These are phyloP conservation scores for Noccaea caerulescens DNA, from an alignment of 345 rosid species.

Conservation along the genomic window DNA sequence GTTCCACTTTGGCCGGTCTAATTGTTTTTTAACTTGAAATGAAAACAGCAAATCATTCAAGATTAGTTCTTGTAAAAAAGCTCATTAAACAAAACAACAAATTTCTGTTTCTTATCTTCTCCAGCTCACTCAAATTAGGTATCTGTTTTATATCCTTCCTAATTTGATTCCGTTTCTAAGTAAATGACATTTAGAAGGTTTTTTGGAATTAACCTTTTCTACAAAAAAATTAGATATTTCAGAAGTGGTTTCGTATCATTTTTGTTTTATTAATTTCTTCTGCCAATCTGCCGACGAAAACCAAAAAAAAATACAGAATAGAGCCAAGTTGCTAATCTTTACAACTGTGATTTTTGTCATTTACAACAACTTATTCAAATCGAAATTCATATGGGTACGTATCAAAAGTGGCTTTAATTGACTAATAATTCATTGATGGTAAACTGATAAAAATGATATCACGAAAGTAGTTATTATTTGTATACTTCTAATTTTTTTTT, in stretches of 20 bases:
- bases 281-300: not conserved
- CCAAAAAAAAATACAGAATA: too few species aligned
- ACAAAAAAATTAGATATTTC: too few species aligned
- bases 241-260: not conserved
- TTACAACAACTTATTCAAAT: too few species aligned
- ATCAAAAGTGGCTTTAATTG: too few species aligned
- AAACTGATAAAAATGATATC: too few species aligned
- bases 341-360: too few species aligned
- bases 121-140: constrained; percentile 7
- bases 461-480: too few species aligned
- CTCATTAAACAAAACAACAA: constrained; percentile 1
- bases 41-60: constrained; percentile 31
- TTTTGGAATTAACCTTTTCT: too few species aligned
- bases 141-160: constrained; percentile 1
- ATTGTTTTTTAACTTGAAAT: constrained; percentile 12
- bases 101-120: not conserved
- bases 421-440: too few species aligned
- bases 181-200: not conserved
- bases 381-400: too few species aligned
- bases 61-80: not conserved
- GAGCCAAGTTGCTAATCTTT: too few species aligned
- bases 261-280: not conserved
- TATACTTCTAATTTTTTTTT: not conserved
- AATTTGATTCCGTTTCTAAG: constrained; percentile 9
- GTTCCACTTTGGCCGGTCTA: constrained; percentile 44